phyloP scores from a whole-genome alignment of 495 filamentous ascomycete species.

The Cercophora scortea region DNA sequence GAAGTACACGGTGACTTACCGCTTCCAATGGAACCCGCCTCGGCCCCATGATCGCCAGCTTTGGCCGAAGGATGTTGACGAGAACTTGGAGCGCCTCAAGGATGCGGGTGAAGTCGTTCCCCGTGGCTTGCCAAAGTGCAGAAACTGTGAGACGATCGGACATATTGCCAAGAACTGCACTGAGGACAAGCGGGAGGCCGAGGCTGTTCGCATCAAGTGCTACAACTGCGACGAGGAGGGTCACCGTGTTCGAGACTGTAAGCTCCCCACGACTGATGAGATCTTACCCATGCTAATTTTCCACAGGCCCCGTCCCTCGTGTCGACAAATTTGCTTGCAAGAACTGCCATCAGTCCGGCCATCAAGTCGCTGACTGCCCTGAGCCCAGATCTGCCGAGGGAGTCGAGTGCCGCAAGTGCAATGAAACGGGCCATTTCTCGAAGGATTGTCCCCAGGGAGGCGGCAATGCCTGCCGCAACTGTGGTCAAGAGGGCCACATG shows the following conservation, averaged over 20 bases:
- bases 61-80: constrained; percentile 58
- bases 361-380: constrained; percentile 34
- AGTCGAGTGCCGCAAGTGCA: constrained; percentile 77
- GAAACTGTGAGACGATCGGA: constrained; percentile 66
- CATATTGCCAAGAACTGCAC: constrained; percentile 61
- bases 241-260: constrained; percentile 66
- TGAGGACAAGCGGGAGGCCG: constrained; percentile 47
- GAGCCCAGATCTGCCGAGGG: constrained; percentile 63
- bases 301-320: constrained; percentile 40
- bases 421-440: constrained; percentile 73
- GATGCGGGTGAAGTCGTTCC: constrained; percentile 66
- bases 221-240: constrained; percentile 63
- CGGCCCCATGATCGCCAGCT: constrained; percentile 50
- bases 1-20: constrained; percentile 67
- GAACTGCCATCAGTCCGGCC: constrained; percentile 64
- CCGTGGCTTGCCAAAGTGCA: constrained; percentile 58
- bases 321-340: constrained; percentile 60
- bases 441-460: constrained; percentile 65
- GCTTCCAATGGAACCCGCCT: constrained; percentile 53
- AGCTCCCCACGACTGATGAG: constrained; percentile 13
- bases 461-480: constrained; percentile 58
- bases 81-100: constrained; percentile 66
- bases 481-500: constrained; percentile 60
- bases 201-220: constrained; percentile 54
- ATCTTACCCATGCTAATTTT: constrained; percentile 17